A percentile compares a stretch with the other conserved stretches of the same genome.
These are phyloP conservation scores for Aleurites moluccanus DNA, from an alignment of 441 rosid species.

Conservation along the genomic window DNA sequence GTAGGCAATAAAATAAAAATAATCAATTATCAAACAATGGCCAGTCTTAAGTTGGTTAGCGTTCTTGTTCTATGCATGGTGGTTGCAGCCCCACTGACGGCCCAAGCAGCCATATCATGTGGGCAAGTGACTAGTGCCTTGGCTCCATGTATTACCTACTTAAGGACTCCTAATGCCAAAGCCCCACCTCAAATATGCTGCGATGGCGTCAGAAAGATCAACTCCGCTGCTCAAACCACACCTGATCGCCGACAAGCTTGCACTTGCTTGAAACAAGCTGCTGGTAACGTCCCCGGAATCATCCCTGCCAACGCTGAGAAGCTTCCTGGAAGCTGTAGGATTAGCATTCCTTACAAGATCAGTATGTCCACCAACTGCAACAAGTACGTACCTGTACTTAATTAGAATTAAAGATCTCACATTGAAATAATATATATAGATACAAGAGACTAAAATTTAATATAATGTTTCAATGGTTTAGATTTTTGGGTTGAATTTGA, in stretches of 20 bases:
- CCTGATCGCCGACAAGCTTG: background rate
- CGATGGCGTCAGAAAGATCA: background rate
- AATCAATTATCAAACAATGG: background rate
- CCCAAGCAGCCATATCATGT: background rate
- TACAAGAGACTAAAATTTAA: too few species aligned
- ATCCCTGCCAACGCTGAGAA: background rate
- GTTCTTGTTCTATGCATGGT: background rate
- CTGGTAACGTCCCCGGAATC: background rate
- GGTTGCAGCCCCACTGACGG: background rate
- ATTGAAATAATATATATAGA: too few species aligned
- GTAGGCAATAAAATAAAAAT: too few species aligned
- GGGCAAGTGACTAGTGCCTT: background rate
- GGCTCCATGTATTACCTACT: background rate
- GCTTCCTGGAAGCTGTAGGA: background rate
- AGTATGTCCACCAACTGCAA: background rate
- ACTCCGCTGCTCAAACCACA: background rate
- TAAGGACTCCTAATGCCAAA: background rate
- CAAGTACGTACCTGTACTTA: background rate
- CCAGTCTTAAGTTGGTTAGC: background rate
- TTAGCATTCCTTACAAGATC: background rate
- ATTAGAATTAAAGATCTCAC: too few species aligned
- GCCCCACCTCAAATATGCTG: background rate
- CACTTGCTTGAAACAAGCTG: background rate
- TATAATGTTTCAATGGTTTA: too few species aligned
- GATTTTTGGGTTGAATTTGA: too few species aligned